Percentiles rank a stretch among this genome's conserved stretches.
Conservation (phyloP, 495 filamentous ascomycete genomes). For the Penicillium coffeae region DNA sequence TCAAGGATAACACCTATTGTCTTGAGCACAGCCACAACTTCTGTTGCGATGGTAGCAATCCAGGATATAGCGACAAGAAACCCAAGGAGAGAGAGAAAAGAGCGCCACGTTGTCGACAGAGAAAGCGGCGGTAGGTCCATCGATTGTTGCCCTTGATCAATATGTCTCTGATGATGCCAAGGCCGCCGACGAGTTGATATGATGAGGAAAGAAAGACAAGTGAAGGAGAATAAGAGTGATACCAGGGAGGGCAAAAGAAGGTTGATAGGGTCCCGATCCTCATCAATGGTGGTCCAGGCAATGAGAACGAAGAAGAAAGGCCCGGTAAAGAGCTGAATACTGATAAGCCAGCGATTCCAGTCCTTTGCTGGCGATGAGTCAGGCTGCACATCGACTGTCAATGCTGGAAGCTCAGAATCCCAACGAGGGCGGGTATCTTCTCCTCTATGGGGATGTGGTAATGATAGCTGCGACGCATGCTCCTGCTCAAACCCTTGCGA, state of each 20-base stretch:
- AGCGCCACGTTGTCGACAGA: constrained; percentile 61
- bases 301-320: constrained; percentile 79
- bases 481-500: constrained; percentile 14
- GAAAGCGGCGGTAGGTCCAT: constrained; percentile 20
- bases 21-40: constrained; percentile 94
- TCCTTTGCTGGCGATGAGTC: constrained; percentile 36
- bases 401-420: constrained; percentile 41
- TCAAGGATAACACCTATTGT: constrained; percentile 87
- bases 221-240: constrained; percentile 65
- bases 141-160: neutral
- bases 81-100: constrained; percentile 79
- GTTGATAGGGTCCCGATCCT: constrained; percentile 43
- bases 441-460: constrained; percentile 12
- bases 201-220: constrained; percentile 59
- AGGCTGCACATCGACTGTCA: constrained; percentile 22
- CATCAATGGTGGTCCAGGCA: constrained; percentile 65
- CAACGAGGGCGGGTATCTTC: constrained; percentile 24
- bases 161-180: constrained; percentile 8
- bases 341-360: constrained; percentile 90
- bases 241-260: constrained; percentile 64
- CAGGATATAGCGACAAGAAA: constrained; percentile 89
- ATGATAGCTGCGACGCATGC: constrained; percentile 8
- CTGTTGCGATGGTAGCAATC: constrained; percentile 94
- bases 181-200: constrained; percentile 49
- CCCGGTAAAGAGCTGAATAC: constrained; percentile 79